Evolutionary conservation across 176 grass and related monocot genomes (phyloP), one percentile per base, ranked within the genome.

Genomic region (Bolboschoenus planiculmis): DNA sequence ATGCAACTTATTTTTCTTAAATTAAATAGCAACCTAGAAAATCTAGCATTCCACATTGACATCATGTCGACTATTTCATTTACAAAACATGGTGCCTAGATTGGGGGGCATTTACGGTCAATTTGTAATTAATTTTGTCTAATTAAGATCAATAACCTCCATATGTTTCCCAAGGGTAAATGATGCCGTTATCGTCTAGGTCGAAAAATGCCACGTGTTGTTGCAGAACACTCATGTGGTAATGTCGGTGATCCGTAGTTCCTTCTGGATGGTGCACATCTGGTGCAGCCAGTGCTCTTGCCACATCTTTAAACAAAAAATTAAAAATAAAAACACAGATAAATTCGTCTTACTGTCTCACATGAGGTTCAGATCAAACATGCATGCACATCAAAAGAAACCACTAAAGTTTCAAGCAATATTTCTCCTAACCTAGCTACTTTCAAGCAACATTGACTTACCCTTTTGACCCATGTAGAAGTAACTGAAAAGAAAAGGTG

Each of bases 101-200:
- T 0, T 27, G 6, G 50, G 7, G 5, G 35, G 5, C 1, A 36
- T 15, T 48, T 10, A 27, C 11, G 0, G 1, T 13, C 50, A 15
- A 29, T 50, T 72, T 75, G 43, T 26, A 30, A 43, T 68, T 11
- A 27, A 3, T 54, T 31, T n/a, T 65, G 35, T 18, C 30, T 34
- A 68, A 36, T 57, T 57, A 71, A 26, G 24, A 50, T 50, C 21
- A 31, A 33, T 48, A 54, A 88, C 94, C 94, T 63, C 63, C 54
- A 74, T 92, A 94, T 2, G 95, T 97, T 56, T 97, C 95, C 95
- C 95, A 93, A 3, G 95, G 95, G 44, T 97, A 97, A 42, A 97
- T 92, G 82, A 93, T 90, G 75, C 95, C 90, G 61, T 97, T 80
- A 80, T 88, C 73, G 58, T 97, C 86, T 51, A 85, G 85, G 81